Evolutionary conservation across 192 early-diverging fungal species (phyloP).

Genomic region (Cetraspora pellucida): DNA sequence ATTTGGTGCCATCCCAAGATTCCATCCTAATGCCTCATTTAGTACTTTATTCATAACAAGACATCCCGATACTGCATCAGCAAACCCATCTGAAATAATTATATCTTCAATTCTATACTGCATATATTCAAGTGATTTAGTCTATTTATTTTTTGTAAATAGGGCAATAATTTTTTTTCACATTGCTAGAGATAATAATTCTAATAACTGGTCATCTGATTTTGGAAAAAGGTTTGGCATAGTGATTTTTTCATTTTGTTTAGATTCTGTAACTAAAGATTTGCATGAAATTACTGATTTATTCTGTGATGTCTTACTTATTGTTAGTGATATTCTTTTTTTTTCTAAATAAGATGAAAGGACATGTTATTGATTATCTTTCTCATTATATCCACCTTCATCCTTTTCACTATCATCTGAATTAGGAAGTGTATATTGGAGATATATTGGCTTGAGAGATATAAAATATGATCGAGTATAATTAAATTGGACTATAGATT

Average conservation of each 20-base stretch:
- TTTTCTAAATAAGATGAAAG: neutral
- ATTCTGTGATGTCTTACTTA: neutral
- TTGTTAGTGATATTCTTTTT: neutral
- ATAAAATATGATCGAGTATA: neutral
- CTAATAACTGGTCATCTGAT: neutral
- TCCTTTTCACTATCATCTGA: neutral
- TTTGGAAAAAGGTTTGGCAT: neutral
- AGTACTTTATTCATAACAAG: too few species aligned
- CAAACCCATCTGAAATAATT: too few species aligned
- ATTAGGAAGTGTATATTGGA: neutral
- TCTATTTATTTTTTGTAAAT: neutral
- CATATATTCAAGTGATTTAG: slow-evolving; percentile 6
- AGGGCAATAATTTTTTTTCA: neutral
- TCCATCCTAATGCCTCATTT: too few species aligned
- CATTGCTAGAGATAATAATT: slow-evolving; percentile 4
- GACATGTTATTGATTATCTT: neutral
- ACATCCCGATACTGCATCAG: too few species aligned
- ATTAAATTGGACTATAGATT: neutral
- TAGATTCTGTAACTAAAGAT: too few species aligned
- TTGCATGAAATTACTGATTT: slow-evolving; percentile 11
- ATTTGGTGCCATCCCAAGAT: neutral
- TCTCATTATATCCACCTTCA: neutral
- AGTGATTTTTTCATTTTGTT: too few species aligned
- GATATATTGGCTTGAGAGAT: neutral
- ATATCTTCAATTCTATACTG: too few species aligned